phyloP scores from a whole-genome alignment of 345 rosid genomes.

The Rhodamnia argentea region DNA sequence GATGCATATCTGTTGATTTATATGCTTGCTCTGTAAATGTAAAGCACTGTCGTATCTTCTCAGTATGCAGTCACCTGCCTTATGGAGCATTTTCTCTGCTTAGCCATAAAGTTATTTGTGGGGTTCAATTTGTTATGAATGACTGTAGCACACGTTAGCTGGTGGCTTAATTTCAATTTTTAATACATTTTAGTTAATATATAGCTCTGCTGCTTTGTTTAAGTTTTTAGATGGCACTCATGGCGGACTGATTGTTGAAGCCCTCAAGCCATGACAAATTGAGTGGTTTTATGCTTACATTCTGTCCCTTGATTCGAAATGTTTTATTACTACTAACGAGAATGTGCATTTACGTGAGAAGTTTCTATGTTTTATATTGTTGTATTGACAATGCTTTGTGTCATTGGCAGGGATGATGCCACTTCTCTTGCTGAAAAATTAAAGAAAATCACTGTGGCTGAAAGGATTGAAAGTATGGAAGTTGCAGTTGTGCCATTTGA shows the following conservation, averaged over 20 bases:
- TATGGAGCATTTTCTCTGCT: neutral
- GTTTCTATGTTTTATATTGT: neutral
- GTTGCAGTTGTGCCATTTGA: conserved; percentile 50
- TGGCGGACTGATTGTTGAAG: neutral
- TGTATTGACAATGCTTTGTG: conserved; percentile 2
- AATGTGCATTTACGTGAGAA: neutral
- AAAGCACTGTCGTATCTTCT: neutral
- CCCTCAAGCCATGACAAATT: neutral
- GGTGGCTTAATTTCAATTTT: neutral
- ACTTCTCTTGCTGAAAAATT: conserved; percentile 54
- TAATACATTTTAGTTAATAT: neutral
- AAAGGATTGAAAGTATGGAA: conserved; percentile 57
- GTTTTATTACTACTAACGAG: neutral
- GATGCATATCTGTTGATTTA: neutral
- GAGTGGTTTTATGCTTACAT: neutral
- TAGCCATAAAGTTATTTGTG: neutral
- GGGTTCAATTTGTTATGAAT: neutral
- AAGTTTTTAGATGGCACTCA: neutral
- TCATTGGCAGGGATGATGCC: conserved; percentile 62
- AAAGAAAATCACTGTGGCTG: conserved; percentile 75
- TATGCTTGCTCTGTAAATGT: neutral
- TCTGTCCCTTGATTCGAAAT: neutral
- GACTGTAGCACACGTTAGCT: neutral
- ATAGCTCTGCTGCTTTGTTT: neutral
- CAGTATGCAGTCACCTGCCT: neutral